A percentile compares a stretch with the other conserved stretches of the same genome.
Conservation (phyloP, 192 early-diverging fungal species). For the Backusella luteola region DNA sequence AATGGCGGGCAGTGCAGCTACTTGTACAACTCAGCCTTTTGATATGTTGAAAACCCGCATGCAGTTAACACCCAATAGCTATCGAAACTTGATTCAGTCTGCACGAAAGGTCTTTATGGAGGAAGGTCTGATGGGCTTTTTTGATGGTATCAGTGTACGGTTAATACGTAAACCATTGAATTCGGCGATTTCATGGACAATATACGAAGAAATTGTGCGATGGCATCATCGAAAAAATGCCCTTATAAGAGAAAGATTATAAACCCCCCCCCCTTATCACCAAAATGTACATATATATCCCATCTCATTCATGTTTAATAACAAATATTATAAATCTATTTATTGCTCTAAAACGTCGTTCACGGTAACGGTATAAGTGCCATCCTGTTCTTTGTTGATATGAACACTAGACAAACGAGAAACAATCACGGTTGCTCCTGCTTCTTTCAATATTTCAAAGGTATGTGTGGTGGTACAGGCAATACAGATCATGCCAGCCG, state of each 20-base stretch:
- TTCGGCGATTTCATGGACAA: constrained; percentile 86
- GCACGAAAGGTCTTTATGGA: constrained; percentile 54
- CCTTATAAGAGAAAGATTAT: not conserved
- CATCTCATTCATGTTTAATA: not conserved
- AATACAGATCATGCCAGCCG: constrained; percentile 39
- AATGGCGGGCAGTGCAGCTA: constrained; percentile 67
- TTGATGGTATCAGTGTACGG: constrained; percentile 80
- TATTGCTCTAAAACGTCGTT: constrained; percentile 4
- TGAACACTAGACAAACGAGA: constrained; percentile 38
- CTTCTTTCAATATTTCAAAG: constrained; percentile 38
- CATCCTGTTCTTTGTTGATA: constrained; percentile 36
- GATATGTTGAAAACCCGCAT: constrained; percentile 92
- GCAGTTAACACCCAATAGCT: constrained; percentile 78
- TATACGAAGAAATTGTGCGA: constrained; percentile 80
- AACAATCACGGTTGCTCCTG: constrained; percentile 42
- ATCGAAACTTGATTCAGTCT: constrained; percentile 50
- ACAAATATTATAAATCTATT: not conserved
- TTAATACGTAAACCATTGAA: constrained; percentile 81
- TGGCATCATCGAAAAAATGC: constrained; percentile 22
- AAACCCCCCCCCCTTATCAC: not conserved
- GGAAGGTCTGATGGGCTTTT: constrained; percentile 76
- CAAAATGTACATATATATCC: not conserved
- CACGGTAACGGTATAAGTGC: constrained; percentile 32
- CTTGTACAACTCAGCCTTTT: constrained; percentile 86
- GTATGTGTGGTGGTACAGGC: constrained; percentile 43